Base-by-base conservation (phyloP, 2,329 filamentous ascomycete genomes). In the Colletotrichum falcatum region DNA sequence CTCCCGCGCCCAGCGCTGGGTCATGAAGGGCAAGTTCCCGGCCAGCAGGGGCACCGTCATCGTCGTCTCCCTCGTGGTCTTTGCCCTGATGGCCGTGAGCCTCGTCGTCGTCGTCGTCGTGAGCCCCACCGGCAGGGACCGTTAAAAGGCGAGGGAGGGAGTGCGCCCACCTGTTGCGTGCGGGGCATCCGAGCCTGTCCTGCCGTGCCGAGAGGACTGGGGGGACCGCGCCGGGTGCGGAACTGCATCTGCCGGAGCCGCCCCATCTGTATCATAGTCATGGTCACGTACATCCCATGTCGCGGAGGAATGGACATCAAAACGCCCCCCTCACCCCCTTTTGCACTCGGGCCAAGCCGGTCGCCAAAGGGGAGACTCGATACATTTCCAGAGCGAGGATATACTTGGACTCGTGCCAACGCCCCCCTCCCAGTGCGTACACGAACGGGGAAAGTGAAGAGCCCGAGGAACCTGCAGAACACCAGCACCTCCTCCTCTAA, bases 11-110 rank as follows among this genome's bases (percentile, higher is more conserved):
- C 93, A 96, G 81, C 87, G 92, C 76, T 96, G 94, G 88, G 88
- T 96, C 30, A 91, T 95, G 71, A 83, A 88, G 73, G 92, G 93
- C 75, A 94, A 94, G 79, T 95, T 95, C 75, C 92, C 93, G 0
- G 92, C 93, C 9, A 92, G 91, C 74, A 85, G 93, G 73, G 92
- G 92, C 5, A 94, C 92, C 28, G 89, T 96, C 54, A 83, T 94
- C 56, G 75, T 94, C 46, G 88, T 95, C 39, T 88, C 90, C 11
- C 80, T 88, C 23, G 86, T 94, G 54, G 89, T 92, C 4, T 83
- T 90, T 76, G 84, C 86, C 4, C 83, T 92, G 70, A 91, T 91
- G 85, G 78, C 90, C 46, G 83, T 85, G 35, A 89, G 86, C 58
- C 78, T 92, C 71, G 82, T 89, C 18, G 85, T 91, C 5, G 87